These are phyloP conservation scores for Elsinoe fawcettii DNA, from an alignment of 2,329 filamentous ascomycete genomes.

Conservation along the genomic window DNA sequence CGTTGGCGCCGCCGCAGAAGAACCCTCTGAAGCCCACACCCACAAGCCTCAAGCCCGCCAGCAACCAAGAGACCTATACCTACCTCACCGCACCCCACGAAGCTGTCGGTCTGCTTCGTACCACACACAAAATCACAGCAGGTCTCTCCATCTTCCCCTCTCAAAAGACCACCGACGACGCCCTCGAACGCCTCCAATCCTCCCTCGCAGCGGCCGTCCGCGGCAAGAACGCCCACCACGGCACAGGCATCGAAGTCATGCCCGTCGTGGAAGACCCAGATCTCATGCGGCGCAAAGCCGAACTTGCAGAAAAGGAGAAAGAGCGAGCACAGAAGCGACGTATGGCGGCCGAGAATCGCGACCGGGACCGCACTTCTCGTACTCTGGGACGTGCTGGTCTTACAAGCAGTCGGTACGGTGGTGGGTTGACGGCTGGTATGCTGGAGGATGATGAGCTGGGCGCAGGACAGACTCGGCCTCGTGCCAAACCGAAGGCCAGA, in stretches of 20 bases:
- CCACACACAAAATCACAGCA: slow-evolving; percentile 68
- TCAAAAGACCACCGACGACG: slow-evolving; percentile 61
- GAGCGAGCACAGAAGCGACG: slow-evolving; percentile 57
- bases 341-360: slow-evolving; percentile 59
- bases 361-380: slow-evolving; percentile 50
- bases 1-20: slow-evolving; percentile 54
- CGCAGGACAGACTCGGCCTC: slow-evolving; percentile 26
- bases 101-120: slow-evolving; percentile 58
- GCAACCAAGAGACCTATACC: slow-evolving; percentile 59
- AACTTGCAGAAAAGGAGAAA: slow-evolving; percentile 66
- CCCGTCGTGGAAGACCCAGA: slow-evolving; percentile 67
- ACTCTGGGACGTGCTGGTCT: slow-evolving; percentile 43
- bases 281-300: slow-evolving; percentile 63
- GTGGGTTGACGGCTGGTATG: slow-evolving; percentile 59
- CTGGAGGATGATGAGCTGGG: slow-evolving; percentile 54
- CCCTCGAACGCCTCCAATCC: slow-evolving; percentile 59
- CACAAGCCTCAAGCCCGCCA: slow-evolving; percentile 27
- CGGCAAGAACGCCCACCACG: slow-evolving; percentile 44
- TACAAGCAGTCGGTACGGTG: slow-evolving; percentile 38
- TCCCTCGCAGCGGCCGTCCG: slow-evolving; percentile 58
- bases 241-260: slow-evolving; percentile 56
- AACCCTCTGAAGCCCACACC: slow-evolving; percentile 45
- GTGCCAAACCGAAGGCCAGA: slow-evolving; percentile 27
- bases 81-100: slow-evolving; percentile 68
- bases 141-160: slow-evolving; percentile 63